Evolutionary conservation across 306 rosid genomes (phyloP), one percentile per base, ranked within the genome.

Genomic region (Cyamopsis tetragonoloba): DNA sequence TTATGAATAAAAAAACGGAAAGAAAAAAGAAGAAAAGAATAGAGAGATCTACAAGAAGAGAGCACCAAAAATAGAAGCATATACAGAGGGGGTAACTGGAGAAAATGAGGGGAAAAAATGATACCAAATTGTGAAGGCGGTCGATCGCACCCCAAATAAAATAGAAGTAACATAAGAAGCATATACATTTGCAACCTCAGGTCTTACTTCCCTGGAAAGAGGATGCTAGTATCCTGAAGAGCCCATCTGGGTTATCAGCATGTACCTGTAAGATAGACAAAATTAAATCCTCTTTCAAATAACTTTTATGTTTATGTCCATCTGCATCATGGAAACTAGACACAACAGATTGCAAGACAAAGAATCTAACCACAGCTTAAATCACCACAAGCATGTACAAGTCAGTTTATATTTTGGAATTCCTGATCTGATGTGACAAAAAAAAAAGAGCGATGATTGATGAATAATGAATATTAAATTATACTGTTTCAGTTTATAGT

Each of bases 201-300:
- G 76, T 74, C 82, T 76, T 83, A 70, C 71, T 24, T 65, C 86
- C 66, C 68, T 51, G 68, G 69, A 93, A 93, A 64, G 98, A 88
- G 68, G 96, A 88, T n/a, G 90, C 74, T 59, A 93, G 72, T 56
- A 93, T 89, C 87, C 85, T 82, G 69, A 93, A 93, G 43, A 93
- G 95, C 26, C 97, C 98, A 51, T 93, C 98, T 7, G 97, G 97
- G 61, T 93, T 89, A 83, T 93, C 98, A 2, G 98, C 78, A 38
- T 89, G 97, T 35, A 93, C 97, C 97, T 92, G 91, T 84, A 48
- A n/a, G 9, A 76, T 20, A 0, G 70, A 18, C 54, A 32, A 65
- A 39, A 75, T 22, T 20, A 73, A 73, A 26, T 62, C 14, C 23
- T 26, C 24, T 30, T 31, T 22, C 35, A 62, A 62, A 63, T 74